These are phyloP conservation scores for Verticillium klebahnii DNA, from an alignment of 2,329 filamentous ascomycete species.

Conservation along the genomic window DNA sequence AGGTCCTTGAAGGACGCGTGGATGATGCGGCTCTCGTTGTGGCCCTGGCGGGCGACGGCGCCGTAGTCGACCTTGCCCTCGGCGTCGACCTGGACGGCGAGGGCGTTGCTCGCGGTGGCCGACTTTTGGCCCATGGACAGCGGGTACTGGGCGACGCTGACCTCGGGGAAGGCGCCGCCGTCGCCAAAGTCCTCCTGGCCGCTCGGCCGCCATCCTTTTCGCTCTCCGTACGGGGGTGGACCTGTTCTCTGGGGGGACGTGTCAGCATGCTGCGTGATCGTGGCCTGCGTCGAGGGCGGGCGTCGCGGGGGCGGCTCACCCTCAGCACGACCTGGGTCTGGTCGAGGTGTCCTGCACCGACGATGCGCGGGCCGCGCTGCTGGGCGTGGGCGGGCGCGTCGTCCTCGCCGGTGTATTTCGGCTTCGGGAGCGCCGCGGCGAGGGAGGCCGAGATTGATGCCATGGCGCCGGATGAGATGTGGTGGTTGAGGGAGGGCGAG, in stretches of 20 bases:
- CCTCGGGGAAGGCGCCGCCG: conserved; percentile 92
- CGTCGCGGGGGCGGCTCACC: conserved; percentile 34
- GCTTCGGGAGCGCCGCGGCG: conserved; percentile 77
- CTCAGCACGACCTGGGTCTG: conserved; percentile 81
- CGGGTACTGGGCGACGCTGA: conserved; percentile 91
- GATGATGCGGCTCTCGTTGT: conserved; percentile 76
- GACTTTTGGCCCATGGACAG: conserved; percentile 89
- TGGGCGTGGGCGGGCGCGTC: conserved; percentile 67
- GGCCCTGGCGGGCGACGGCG: conserved; percentile 86
- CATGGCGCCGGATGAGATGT: conserved; percentile 38
- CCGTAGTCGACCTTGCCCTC: conserved; percentile 96
- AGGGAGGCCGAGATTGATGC: conserved; percentile 67
- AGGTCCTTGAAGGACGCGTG: conserved; percentile 96
- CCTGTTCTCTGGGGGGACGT: conserved; percentile 59
- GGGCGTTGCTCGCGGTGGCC: conserved; percentile 70
- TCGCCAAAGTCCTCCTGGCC: conserved; percentile 89
- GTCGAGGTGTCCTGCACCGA: conserved; percentile 75
- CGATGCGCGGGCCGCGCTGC: conserved; percentile 75
- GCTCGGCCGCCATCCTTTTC: conserved; percentile 86
- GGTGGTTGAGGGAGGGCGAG: background rate
- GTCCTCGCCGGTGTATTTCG: conserved; percentile 85
- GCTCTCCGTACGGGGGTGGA: conserved; percentile 82
- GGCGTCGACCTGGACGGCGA: conserved; percentile 86
- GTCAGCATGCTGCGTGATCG: background rate
- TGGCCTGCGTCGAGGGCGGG: background rate